Conservation (phyloP, 345 rosid species). For the Lepidium africanum region DNA sequence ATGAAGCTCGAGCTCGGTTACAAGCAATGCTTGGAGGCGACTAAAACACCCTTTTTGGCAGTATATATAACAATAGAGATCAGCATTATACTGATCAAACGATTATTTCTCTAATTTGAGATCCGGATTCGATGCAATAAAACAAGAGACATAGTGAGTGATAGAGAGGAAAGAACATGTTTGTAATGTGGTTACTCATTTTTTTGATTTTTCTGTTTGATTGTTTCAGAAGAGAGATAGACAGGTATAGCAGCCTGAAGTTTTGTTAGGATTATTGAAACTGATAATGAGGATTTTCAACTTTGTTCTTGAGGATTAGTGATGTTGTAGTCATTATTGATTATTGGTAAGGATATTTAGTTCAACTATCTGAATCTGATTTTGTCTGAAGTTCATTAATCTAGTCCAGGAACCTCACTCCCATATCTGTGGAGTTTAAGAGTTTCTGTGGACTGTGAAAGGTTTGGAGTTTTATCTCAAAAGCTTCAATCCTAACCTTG, state of each 20-base stretch:
- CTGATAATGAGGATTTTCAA: background rate
- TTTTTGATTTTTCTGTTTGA: slow-evolving; percentile 13
- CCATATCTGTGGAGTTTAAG: background rate
- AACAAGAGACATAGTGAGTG: slow-evolving; percentile 10
- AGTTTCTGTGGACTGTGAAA: slow-evolving; percentile 14
- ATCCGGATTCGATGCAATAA: slow-evolving; percentile 2
- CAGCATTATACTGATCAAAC: background rate
- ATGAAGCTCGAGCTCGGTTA: slow-evolving; percentile 41
- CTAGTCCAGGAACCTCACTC: background rate
- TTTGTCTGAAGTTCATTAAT: background rate
- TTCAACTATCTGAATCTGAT: background rate
- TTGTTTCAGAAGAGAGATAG: slow-evolving; percentile 11
- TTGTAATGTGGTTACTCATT: slow-evolving; percentile 21
- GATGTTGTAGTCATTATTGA: slow-evolving; percentile 8
- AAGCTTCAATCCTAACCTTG: slow-evolving; percentile 13
- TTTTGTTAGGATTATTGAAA: slow-evolving; percentile 24
- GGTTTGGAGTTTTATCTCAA: slow-evolving; percentile 12
- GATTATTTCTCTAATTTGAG: slow-evolving; percentile 17
- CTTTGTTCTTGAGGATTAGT: slow-evolving; percentile 10
- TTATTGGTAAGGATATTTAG: background rate
- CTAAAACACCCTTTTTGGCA: background rate
- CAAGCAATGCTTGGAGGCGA: slow-evolving; percentile 27
- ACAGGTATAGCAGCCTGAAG: slow-evolving; percentile 21
- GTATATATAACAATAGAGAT: background rate
- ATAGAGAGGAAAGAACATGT: slow-evolving; percentile 11